These are phyloP conservation scores for Penicillium desertorum DNA, from an alignment of 495 filamentous ascomycete genomes.

Conservation along the genomic window DNA sequence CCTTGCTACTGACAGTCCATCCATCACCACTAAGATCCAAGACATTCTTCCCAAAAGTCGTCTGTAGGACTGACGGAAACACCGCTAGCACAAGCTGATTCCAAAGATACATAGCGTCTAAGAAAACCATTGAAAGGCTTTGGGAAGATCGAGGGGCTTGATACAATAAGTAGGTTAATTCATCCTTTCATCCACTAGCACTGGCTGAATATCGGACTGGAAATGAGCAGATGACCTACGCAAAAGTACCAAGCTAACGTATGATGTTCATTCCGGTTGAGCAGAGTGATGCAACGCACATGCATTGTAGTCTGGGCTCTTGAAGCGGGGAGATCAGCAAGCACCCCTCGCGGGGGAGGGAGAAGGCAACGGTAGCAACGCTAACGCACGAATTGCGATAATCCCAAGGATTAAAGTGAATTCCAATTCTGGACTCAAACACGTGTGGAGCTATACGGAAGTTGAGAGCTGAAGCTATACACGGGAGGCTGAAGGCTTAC, in stretches of 20 bases:
- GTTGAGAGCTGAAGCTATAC: slow-evolving; percentile 3
- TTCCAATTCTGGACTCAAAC: slow-evolving; percentile 8
- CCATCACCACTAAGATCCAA: slow-evolving; percentile 50
- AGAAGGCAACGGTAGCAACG: slow-evolving; percentile 30
- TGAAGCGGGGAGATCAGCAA: background rate
- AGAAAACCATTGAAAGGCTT: background rate
- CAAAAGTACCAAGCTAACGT: background rate
- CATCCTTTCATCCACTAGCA: background rate
- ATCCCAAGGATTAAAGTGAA: slow-evolving; percentile 7
- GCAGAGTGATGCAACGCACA: background rate
- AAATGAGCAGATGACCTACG: background rate
- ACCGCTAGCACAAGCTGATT: slow-evolving; percentile 16
- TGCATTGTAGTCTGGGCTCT: background rate
- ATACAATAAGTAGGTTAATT: background rate
- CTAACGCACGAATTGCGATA: slow-evolving; percentile 5
- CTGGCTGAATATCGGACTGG: too few species aligned
- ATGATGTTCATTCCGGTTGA: background rate
- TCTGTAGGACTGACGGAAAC: slow-evolving; percentile 17
- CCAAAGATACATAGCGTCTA: slow-evolving; percentile 23
- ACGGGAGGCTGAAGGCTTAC: slow-evolving; percentile 12
- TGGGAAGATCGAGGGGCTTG: background rate
- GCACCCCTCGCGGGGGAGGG: slow-evolving; percentile 15
- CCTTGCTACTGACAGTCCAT: slow-evolving; percentile 58
- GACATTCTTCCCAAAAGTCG: slow-evolving; percentile 37
- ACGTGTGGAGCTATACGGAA: slow-evolving; percentile 15